Conservation (phyloP, 1,139 yeast genomes). For the Chernovozyma sophiae-reginae region DNA sequence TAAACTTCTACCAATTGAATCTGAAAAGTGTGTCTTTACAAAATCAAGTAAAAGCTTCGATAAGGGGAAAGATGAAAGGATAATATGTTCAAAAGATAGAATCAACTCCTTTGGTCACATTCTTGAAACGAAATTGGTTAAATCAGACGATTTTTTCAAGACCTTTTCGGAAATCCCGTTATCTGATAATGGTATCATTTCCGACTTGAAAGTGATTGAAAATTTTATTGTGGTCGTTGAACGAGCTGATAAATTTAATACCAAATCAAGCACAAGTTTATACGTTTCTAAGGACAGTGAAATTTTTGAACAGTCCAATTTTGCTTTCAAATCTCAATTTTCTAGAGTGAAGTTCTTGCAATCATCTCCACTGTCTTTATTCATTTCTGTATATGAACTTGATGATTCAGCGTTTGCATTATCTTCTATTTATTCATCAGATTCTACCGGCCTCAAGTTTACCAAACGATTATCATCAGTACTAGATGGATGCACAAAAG, state of each 20-base stretch:
- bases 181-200: slow-evolving; percentile 35
- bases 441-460: slow-evolving; percentile 60
- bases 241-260: slow-evolving; percentile 44
- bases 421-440: slow-evolving; percentile 53
- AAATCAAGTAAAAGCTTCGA: slow-evolving; percentile 38
- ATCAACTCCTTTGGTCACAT: slow-evolving; percentile 43
- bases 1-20: slow-evolving; percentile 28
- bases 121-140: slow-evolving; percentile 36
- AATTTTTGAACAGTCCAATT: slow-evolving; percentile 48
- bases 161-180: slow-evolving; percentile 19
- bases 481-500: slow-evolving; percentile 35
- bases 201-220: slow-evolving; percentile 46
- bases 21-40: slow-evolving; percentile 49
- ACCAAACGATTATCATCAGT: slow-evolving; percentile 22
- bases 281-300: slow-evolving; percentile 58
- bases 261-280: slow-evolving; percentile 40
- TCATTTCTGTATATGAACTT: slow-evolving; percentile 38
- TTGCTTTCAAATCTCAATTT: slow-evolving; percentile 40
- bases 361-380: slow-evolving; percentile 54
- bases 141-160: slow-evolving; percentile 55
- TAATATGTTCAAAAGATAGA: slow-evolving; percentile 47
- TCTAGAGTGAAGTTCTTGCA: slow-evolving; percentile 52
- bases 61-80: slow-evolving; percentile 36
- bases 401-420: slow-evolving; percentile 14
- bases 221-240: slow-evolving; percentile 52